phyloP scores from a whole-genome alignment of 2,329 filamentous ascomycete species.

The Monilinia vaccinii-corymbosi region DNA sequence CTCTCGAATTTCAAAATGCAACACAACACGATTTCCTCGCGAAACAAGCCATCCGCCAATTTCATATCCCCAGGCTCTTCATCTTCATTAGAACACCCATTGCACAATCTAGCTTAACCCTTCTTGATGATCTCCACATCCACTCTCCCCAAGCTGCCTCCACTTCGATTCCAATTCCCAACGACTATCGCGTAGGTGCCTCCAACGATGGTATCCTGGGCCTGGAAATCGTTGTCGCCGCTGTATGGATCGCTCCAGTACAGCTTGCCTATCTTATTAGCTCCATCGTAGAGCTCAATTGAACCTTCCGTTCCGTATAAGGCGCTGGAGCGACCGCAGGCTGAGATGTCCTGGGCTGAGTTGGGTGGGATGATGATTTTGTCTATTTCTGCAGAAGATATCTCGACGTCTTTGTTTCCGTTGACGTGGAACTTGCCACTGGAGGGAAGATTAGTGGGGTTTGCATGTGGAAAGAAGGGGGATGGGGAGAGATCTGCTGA shows the following conservation, averaged over 20 bases:
- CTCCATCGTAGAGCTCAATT: not conserved
- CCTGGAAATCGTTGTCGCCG: not conserved
- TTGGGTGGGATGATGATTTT: not conserved
- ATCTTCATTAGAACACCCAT: not conserved
- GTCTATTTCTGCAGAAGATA: not conserved
- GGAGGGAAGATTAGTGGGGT: not conserved
- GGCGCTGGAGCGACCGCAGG: not conserved
- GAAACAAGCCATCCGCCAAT: not conserved
- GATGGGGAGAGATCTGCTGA: no score
- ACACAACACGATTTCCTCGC: not conserved
- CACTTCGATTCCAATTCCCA: not conserved
- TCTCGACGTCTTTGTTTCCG: not conserved
- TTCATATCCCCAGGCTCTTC: not conserved
- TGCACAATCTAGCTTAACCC: not conserved
- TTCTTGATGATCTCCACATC: not conserved
- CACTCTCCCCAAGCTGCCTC: not conserved
- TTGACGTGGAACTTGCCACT: not conserved
- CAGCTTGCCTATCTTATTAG: not conserved
- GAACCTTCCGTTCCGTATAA: not conserved
- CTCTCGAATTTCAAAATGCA: not conserved
- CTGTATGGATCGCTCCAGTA: not conserved
- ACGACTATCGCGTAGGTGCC: not conserved
- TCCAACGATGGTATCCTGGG: not conserved
- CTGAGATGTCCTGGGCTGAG: not conserved
- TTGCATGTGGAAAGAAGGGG: not conserved